phyloP scores from a whole-genome alignment of 495 filamentous ascomycete species.

The Parachaetomium inaequale region DNA sequence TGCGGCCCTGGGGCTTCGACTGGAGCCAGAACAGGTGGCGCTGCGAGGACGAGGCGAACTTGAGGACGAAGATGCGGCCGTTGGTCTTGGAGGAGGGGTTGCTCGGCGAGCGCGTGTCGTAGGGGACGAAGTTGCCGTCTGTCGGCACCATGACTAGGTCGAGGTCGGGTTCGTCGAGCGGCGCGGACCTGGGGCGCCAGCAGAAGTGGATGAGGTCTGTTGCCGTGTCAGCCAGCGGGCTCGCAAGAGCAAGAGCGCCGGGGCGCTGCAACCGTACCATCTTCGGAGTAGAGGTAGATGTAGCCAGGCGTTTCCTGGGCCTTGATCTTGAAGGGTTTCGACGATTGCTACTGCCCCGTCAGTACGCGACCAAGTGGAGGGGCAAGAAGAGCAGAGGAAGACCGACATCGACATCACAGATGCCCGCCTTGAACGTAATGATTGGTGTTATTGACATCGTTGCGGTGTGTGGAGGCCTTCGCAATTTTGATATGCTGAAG shows the following conservation, averaged over 20 bases:
- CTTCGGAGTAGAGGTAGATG: constrained; percentile 90
- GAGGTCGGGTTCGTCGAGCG: constrained; percentile 65
- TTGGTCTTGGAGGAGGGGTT: constrained; percentile 63
- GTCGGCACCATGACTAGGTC: constrained; percentile 88
- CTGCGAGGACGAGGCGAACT: constrained; percentile 89
- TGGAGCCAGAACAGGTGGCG: constrained; percentile 96
- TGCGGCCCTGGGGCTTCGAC: constrained; percentile 72
- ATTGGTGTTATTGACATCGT: constrained; percentile 77
- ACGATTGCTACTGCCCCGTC: constrained; percentile 47
- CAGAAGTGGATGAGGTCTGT: constrained; percentile 89
- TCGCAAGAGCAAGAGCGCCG: not conserved
- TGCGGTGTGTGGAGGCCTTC: not conserved
- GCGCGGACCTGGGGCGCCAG: constrained; percentile 64
- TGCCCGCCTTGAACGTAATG: constrained; percentile 96
- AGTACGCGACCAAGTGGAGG: constrained; percentile 22
- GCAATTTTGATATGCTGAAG: not conserved
- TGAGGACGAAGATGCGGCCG: constrained; percentile 88
- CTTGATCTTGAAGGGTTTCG: constrained; percentile 61
- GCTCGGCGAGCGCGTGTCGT: constrained; percentile 52
- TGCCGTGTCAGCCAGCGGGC: constrained; percentile 20
- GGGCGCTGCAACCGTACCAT: constrained; percentile 53
- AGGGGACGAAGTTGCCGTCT: constrained; percentile 80
- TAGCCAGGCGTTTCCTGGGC: constrained; percentile 72
- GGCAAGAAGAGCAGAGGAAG: constrained; percentile 10
- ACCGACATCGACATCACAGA: constrained; percentile 81